Conservation (phyloP, 768 basidiomycete species). For the Termitomyces heimii region DNA sequence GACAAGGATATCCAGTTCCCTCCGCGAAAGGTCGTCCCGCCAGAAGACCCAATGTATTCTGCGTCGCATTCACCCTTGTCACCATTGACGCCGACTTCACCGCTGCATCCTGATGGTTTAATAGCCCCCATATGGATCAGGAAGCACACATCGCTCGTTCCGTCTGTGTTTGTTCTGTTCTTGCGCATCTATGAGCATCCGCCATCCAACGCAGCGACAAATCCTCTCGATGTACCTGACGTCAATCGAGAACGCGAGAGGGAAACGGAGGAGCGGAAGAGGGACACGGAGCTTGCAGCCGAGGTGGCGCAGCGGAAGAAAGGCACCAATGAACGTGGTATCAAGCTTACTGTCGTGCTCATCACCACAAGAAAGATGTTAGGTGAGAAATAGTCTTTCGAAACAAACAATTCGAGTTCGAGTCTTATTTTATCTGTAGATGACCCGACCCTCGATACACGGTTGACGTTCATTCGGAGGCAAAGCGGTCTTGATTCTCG, state of each 20-base stretch:
- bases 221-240: constrained; percentile 52
- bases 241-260: constrained; percentile 49
- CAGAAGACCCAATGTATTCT: constrained; percentile 51
- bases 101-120: constrained; percentile 89
- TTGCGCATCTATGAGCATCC: constrained; percentile 73
- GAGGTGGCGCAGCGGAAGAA: constrained; percentile 82
- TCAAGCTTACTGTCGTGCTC: constrained; percentile 92
- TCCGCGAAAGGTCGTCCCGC: constrained; percentile 68
- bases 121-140: constrained; percentile 98
- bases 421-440: constrained; percentile 39
- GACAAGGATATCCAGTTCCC: constrained; percentile 84
- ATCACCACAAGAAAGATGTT: constrained; percentile 86
- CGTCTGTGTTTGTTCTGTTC: constrained; percentile 92
- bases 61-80: constrained; percentile 87
- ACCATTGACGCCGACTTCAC: constrained; percentile 82
- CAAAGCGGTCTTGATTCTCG: constrained; percentile 87
- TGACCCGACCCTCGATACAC: constrained; percentile 74
- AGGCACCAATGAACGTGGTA: constrained; percentile 72
- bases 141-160: constrained; percentile 89
- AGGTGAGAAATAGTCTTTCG: constrained; percentile 39
- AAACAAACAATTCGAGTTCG: background rate
- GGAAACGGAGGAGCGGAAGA: constrained; percentile 60
- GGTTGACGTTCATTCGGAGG: constrained; percentile 82
- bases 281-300: constrained; percentile 71
- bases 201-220: constrained; percentile 28